Evolutionary conservation across 768 basidiomycete genomes (phyloP), one percentile per base, ranked within the genome.

Genomic region (Kwoniella sp.): DNA sequence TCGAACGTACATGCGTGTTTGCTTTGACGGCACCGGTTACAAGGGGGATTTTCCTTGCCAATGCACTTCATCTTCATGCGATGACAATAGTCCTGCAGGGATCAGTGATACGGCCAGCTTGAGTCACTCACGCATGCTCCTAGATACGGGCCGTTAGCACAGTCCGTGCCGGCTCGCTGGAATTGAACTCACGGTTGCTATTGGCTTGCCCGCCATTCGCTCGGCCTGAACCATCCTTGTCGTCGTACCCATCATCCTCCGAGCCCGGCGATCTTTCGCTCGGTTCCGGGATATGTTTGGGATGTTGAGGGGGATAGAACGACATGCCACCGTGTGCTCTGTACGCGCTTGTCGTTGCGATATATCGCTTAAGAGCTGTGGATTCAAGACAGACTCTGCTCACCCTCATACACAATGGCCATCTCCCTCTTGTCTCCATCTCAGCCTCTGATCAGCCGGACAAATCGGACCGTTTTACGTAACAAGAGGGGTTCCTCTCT

Each of bases 21-120:
- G 19, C 57, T 56, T 32, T 57, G 53, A 29, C 62, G 29, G 37
- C 67, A 69, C 17, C 67, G 53, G 46, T 66, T 66, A 41, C 67
- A 69, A 0, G 67, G 67, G 10, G 67, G 67, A 22, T 57, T 64
- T 45, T 66, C 67, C 32, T 64, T 66, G 15, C 62, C 62, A 29
- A 69, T 66, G 47, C 67, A 69, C 38, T 65, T 63, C 67, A 69
- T 69, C 57, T 69, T 69, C 64, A 66, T 62, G 44, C 67, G 38
- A 52, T 69, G 67, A 45, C 67, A 69, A 23, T 59, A 63, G 40
- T 69, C 67, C 65, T 67, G 27, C 2, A 22, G 9, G 5, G 5
- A 19, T 8, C 7, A 17, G 12, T 26, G 40, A 46, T 12, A 28
- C 10, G n/a, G 9, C 3, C 23, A 20, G 2, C 3, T 46, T 9